Base-by-base conservation (phyloP, 176 grass and related monocot genomes). In the Carex scoparia region DNA sequence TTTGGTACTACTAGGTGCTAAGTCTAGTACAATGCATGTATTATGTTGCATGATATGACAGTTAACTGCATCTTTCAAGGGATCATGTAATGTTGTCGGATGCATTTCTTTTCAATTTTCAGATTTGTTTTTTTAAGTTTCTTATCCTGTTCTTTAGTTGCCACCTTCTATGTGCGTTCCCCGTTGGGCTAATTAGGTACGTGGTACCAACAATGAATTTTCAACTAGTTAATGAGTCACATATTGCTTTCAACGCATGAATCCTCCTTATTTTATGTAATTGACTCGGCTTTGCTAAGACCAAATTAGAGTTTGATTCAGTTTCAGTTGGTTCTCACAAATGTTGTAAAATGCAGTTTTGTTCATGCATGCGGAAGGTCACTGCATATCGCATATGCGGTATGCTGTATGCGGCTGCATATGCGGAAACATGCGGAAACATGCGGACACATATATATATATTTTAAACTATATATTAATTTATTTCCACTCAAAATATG, bases 21-120 rank as follows among this genome's bases (percentile, higher is more conserved):
- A 9, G 67, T 42, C 15, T 15, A 7, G 16, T 42, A 40, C 7
- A 19, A 6, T n/a, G 5, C 0, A 19, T 14, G 27, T 68, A 33
- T 14, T 37, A 33, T 14, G 13, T 68, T 68, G 2, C 4, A 65
- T 31, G 14, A 70, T 8, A 70, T 40, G 63, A 32, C 37, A 70
- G 67, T 42, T 70, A 42, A 69, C 32, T 70, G 35, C 15, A 70
- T 32, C 15, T 28, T 48, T 78, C 51, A 78, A 33, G 51, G 23
- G 23, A 23, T 77, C 74, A 78, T 58, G 30, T 33, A 55, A 2
- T 30, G 46, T 57, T 58, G 31, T 58, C 8, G 30, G 74, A 79
- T 79, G 7, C 30, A 31, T 79, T 79, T 79, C 30, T 79, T 79
- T 78, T 57, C 33, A 9, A 35, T 79, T 79, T 78, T 78, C 8